phyloP scores from a whole-genome alignment of 2,329 filamentous ascomycete genomes.

The Setomelanomma holmii region DNA sequence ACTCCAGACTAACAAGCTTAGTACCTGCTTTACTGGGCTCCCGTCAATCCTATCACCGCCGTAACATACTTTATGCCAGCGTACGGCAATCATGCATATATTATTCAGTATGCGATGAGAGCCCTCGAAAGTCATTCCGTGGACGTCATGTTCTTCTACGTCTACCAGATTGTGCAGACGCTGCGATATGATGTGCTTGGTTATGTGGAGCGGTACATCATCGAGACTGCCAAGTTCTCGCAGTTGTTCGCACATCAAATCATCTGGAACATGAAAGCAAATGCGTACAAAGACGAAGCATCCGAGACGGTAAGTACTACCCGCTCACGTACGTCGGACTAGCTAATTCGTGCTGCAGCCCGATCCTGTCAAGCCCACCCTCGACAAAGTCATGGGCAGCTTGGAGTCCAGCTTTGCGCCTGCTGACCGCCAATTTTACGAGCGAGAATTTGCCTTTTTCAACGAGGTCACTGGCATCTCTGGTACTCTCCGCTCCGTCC shows the following conservation, averaged over 20 bases:
- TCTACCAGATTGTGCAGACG: conserved; percentile 96
- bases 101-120: conserved; percentile 96
- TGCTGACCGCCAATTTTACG: conserved; percentile 84
- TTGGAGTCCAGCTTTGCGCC: conserved; percentile 82
- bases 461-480: conserved; percentile 95
- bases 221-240: conserved; percentile 97
- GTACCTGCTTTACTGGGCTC: conserved; percentile 92
- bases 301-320: conserved; percentile 73
- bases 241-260: conserved; percentile 98
- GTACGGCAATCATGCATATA: conserved; percentile 88
- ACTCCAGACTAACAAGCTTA: conserved; percentile 44
- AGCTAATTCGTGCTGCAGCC: conserved; percentile 59
- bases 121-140: conserved; percentile 92
- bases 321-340: neutral
- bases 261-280: conserved; percentile 99
- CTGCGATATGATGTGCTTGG: conserved; percentile 91
- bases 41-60: conserved; percentile 90
- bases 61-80: conserved; percentile 91
- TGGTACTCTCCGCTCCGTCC: conserved; percentile 91
- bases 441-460: conserved; percentile 97
- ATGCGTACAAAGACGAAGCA: conserved; percentile 97
- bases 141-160: conserved; percentile 99
- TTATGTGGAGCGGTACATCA: conserved; percentile 94
- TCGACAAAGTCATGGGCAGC: conserved; percentile 87
- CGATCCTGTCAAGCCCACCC: conserved; percentile 88